Conservation (phyloP, 1,284 basidiomycete species). For the Tausonia pullulans region DNA sequence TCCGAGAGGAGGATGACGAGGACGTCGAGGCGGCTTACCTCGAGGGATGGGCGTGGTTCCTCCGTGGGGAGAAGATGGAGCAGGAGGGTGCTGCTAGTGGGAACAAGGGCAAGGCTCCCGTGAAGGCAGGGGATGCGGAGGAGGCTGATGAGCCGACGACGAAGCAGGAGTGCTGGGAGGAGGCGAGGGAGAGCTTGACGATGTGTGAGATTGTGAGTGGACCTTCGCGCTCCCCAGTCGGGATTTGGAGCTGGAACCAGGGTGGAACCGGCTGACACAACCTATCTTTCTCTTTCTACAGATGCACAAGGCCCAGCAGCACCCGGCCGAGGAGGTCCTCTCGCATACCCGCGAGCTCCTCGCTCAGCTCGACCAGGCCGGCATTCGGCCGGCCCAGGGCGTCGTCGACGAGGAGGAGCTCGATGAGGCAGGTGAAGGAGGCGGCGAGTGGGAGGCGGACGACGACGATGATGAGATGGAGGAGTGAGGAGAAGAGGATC, state of each 20-base stretch:
- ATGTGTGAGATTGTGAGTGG: constrained; percentile 62
- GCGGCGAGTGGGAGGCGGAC: constrained; percentile 43
- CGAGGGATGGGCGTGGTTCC: constrained; percentile 87
- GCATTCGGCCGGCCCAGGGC: constrained; percentile 51
- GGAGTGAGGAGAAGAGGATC: constrained; percentile 28
- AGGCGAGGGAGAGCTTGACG: constrained; percentile 68
- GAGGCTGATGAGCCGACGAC: constrained; percentile 44
- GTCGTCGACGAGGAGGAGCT: constrained; percentile 44
- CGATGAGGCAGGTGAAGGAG: constrained; percentile 30
- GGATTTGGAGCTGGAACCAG: constrained; percentile 1
- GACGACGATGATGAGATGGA: constrained; percentile 54
- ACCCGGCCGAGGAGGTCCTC: constrained; percentile 66
- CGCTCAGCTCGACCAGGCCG: constrained; percentile 52
- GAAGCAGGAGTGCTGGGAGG: constrained; percentile 68
- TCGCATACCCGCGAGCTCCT: constrained; percentile 67
- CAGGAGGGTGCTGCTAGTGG: constrained; percentile 47
- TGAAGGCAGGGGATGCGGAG: constrained; percentile 35
- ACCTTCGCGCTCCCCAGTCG: background rate
- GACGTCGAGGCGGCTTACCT: constrained; percentile 88
- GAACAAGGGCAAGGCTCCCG: constrained; percentile 36
- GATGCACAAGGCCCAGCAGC: constrained; percentile 59
- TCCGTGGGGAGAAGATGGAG: constrained; percentile 38
- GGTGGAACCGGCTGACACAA: background rate
- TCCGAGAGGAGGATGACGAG: constrained; percentile 73
- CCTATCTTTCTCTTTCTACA: constrained; percentile 29